A percentile compares a stretch with the other conserved stretches of the same genome.
phyloP scores from a whole-genome alignment of 805 yeast species.

The Sungouiella blattae region DNA sequence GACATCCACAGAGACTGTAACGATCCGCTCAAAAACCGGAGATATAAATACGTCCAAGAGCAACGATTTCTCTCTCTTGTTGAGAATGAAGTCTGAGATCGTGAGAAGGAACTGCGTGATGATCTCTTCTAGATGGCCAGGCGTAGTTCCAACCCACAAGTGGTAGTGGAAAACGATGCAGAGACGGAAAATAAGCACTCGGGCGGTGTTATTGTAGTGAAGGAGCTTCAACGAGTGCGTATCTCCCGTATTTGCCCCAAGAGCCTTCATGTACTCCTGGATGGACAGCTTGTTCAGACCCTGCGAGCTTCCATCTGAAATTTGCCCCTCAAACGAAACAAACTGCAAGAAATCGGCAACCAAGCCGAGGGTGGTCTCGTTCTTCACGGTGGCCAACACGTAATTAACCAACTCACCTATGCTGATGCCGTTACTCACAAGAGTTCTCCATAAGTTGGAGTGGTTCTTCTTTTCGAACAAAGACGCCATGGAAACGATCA shows the following conservation, averaged over 20 bases:
- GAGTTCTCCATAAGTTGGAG: not conserved
- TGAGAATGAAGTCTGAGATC: conserved; percentile 28
- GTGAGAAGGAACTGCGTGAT: conserved; percentile 14
- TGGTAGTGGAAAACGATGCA: conserved; percentile 16
- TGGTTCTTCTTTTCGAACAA: not conserved
- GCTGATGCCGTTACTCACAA: not conserved
- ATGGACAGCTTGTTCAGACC: too few relatives aligned
- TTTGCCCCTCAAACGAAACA: not conserved
- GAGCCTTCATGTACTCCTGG: not conserved
- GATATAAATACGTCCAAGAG: conserved; percentile 14
- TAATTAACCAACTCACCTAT: conserved; percentile 2
- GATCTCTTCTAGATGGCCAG: too few relatives aligned
- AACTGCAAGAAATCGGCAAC: not conserved
- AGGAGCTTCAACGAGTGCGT: not conserved
- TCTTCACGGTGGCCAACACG: conserved; percentile 4
- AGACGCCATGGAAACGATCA: not conserved
- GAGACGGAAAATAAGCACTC: conserved; percentile 14
- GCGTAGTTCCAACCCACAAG: too few relatives aligned
- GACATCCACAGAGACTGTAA: not conserved
- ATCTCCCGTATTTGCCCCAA: conserved; percentile 5
- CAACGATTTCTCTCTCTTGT: conserved; percentile 11
- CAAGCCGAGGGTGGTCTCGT: conserved; percentile 2
- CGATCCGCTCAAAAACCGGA: conserved; percentile 14
- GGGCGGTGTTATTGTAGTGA: conserved; percentile 15
- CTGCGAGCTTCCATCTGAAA: not conserved